Evolutionary conservation across 2,329 filamentous ascomycete genomes (phyloP).

Genomic region (Fusarium protoensiforme): DNA sequence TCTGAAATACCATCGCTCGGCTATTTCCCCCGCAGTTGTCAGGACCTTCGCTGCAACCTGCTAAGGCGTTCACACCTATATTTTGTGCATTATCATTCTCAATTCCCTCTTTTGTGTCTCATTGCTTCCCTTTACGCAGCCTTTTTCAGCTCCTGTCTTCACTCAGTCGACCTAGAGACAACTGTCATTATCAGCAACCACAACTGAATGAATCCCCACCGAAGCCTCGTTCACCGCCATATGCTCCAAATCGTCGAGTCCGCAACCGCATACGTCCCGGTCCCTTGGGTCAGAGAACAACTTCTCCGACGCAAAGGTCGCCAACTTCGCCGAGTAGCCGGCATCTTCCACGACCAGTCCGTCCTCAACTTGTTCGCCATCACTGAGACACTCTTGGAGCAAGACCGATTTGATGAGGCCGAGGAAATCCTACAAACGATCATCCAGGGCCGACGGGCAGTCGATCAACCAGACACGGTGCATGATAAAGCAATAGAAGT

Average conservation of each 20-base stretch:
- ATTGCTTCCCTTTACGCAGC: not conserved
- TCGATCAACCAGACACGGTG: not conserved
- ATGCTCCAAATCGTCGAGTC: not conserved
- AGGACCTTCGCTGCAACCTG: not conserved
- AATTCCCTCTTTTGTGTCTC: not conserved
- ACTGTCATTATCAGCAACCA: not conserved
- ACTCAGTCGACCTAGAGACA: not conserved
- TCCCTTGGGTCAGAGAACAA: not conserved
- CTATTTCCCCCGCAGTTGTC: not conserved
- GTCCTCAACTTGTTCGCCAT: not conserved
- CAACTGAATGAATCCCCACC: not conserved
- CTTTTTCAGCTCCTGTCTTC: not conserved
- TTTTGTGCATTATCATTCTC: not conserved
- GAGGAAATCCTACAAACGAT: not conserved
- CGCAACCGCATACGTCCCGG: not conserved
- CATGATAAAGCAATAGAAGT: not conserved
- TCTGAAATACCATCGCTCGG: not conserved
- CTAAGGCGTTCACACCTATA: not conserved
- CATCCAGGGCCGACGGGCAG: not conserved
- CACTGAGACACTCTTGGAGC: not conserved
- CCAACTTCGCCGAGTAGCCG: not conserved
- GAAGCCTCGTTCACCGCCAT: not conserved
- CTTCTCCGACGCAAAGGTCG: not conserved
- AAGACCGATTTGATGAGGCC: not conserved
- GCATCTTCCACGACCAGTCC: not conserved